Conservation (phyloP, 805 yeast genomes). For the Candida sakaeoensis region DNA sequence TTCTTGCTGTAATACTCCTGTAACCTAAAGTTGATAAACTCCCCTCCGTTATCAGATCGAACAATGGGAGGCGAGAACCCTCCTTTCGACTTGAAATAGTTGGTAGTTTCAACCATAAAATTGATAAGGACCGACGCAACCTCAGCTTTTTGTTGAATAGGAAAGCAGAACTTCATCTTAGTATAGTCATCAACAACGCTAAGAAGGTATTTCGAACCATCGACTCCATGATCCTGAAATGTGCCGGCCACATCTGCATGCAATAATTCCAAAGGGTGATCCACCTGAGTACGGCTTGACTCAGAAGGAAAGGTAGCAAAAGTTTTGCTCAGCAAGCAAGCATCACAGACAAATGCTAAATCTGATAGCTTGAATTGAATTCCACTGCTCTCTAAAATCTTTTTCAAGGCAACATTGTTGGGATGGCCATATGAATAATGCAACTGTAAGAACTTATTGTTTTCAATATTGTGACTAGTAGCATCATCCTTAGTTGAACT, state of each 20-base stretch:
- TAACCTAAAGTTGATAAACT: constrained; percentile 1
- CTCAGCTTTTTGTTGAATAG: not conserved
- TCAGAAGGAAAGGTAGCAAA: no score
- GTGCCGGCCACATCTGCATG: constrained; percentile 2
- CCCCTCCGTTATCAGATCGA: constrained; percentile 9
- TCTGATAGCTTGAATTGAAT: no score
- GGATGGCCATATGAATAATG: no score
- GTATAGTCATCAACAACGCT: constrained; percentile 3
- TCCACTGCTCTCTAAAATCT: no score
- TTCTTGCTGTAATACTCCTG: not conserved
- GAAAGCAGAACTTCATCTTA: not conserved
- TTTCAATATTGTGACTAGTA: no score
- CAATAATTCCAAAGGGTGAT: not conserved
- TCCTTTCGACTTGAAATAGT: constrained; percentile 4
- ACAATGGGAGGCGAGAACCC: constrained; percentile 7
- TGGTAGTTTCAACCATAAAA: no score
- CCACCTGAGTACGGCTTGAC: no score
- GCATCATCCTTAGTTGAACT: no score
- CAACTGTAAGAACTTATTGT: no score
- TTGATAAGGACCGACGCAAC: constrained; percentile 2
- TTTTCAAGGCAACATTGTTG: no score
- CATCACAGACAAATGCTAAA: no score
- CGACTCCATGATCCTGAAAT: not conserved
- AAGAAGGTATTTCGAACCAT: not conserved
- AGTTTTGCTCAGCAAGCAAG: no score